phyloP scores from a whole-genome alignment of 148 eudicot species.

The Pharnaceum exiguum region DNA sequence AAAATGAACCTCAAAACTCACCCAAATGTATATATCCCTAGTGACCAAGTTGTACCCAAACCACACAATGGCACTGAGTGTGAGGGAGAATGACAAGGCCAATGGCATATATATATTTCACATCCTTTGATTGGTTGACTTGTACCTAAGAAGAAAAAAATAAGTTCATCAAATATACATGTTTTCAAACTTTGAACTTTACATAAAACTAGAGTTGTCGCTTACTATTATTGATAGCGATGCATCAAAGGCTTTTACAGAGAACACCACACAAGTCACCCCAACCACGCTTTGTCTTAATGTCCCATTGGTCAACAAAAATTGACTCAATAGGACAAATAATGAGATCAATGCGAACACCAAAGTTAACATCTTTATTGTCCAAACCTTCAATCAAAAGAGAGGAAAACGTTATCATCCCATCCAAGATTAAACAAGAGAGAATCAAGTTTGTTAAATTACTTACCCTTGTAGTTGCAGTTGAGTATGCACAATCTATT shows the following conservation, averaged over 20 bases:
- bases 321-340: constrained; percentile 27
- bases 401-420: no score
- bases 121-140: constrained; percentile 56
- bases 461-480: constrained; percentile 43
- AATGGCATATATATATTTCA: constrained; percentile 77
- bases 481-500: constrained; percentile 39
- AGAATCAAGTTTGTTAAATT: background rate
- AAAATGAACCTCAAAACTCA: no score
- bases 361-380: constrained; percentile 33
- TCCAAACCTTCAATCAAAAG: constrained; percentile 31
- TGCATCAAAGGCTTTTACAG: constrained; percentile 64
- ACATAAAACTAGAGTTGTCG: background rate
- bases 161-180: background rate
- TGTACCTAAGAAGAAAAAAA: constrained; percentile 24
- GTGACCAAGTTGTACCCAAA: constrained; percentile 45
- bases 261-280: constrained; percentile 51
- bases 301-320: constrained; percentile 4
- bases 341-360: constrained; percentile 32
- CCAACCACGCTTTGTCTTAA: constrained; percentile 39
- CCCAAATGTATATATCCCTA: constrained; percentile 43
- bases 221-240: constrained; percentile 65
- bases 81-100: constrained; percentile 53
- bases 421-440: no score
- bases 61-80: constrained; percentile 62
- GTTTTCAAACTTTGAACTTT: background rate